Conservation (phyloP, 1,139 yeast species). For the Kodamaea ohmeri region DNA sequence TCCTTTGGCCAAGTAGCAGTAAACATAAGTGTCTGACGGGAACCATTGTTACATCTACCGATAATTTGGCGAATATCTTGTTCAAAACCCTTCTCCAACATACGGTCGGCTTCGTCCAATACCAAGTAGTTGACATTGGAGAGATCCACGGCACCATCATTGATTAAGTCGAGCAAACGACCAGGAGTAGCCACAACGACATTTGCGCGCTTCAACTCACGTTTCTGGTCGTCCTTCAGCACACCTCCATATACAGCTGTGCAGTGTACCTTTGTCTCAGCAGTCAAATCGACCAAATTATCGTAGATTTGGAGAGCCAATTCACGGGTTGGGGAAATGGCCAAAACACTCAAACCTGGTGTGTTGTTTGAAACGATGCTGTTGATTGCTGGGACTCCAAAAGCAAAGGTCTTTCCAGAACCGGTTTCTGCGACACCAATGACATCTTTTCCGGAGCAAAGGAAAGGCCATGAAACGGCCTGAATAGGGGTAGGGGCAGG, state of each 20-base stretch:
- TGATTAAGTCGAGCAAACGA: constrained; percentile 82
- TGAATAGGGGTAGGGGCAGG: constrained; percentile 96
- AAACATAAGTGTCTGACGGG: constrained; percentile 83
- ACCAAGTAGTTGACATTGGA: constrained; percentile 72
- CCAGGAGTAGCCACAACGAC: constrained; percentile 98
- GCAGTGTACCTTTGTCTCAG: constrained; percentile 60
- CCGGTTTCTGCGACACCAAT: constrained; percentile 99
- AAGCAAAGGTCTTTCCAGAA: constrained; percentile 95
- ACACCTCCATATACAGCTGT: constrained; percentile 97
- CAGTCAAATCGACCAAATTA: constrained; percentile 67
- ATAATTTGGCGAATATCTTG: constrained; percentile 89
- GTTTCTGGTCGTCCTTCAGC: constrained; percentile 87
- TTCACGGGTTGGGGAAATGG: constrained; percentile 96
- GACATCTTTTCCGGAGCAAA: constrained; percentile 78
- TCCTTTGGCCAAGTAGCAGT: constrained; percentile 91
- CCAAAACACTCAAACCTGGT: constrained; percentile 68
- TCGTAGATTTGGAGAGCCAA: constrained; percentile 92
- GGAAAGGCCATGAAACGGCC: constrained; percentile 94
- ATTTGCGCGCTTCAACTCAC: constrained; percentile 52
- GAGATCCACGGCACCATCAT: constrained; percentile 81
- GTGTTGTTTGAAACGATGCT: constrained; percentile 48
- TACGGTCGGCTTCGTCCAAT: constrained; percentile 96
- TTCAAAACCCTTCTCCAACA: constrained; percentile 95
- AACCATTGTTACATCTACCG: constrained; percentile 42
- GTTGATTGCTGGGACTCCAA: constrained; percentile 95